phyloP scores from a whole-genome alignment of 169 alveolate genomes.

The Plasmodium vivax region DNA sequence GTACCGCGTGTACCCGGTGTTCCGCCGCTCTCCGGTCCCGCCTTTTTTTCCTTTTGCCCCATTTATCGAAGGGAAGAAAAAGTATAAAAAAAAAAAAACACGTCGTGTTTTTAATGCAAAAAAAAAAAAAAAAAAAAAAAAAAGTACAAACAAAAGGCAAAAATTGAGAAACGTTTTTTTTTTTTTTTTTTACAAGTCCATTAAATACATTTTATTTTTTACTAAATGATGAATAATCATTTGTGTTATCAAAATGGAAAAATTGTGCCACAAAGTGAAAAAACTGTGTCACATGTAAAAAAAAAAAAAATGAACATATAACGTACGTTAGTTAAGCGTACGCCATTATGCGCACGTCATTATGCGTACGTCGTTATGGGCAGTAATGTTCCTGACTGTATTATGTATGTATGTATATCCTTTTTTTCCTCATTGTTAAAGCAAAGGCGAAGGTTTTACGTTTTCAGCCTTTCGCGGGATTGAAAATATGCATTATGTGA shows the following conservation, averaged over 20 bases:
- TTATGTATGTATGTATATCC: not conserved
- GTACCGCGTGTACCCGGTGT: not conserved
- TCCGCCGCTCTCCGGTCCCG: not conserved
- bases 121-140: not conserved
- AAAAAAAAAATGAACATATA: not conserved
- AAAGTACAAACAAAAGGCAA: not conserved
- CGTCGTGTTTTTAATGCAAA: not conserved
- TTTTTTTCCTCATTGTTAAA: not conserved
- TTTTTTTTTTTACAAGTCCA: not conserved
- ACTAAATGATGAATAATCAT: not conserved
- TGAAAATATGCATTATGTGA: not conserved
- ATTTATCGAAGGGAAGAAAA: not conserved
- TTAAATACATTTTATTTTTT: not conserved
- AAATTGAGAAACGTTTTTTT: not conserved
- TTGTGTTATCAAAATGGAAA: not conserved
- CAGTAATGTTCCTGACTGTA: not conserved
- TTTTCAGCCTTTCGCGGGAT: not conserved
- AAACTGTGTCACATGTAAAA: not conserved
- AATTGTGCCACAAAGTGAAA: not conserved
- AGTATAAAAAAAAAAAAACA: not conserved
- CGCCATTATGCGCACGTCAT: not conserved
- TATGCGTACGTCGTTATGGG: not conserved
- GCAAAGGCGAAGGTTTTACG: not conserved
- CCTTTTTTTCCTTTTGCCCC: not conserved
- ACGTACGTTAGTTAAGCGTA: too few species aligned